Conservation (phyloP, 768 basidiomycete genomes). For the Kwoniella shandongensis region DNA sequence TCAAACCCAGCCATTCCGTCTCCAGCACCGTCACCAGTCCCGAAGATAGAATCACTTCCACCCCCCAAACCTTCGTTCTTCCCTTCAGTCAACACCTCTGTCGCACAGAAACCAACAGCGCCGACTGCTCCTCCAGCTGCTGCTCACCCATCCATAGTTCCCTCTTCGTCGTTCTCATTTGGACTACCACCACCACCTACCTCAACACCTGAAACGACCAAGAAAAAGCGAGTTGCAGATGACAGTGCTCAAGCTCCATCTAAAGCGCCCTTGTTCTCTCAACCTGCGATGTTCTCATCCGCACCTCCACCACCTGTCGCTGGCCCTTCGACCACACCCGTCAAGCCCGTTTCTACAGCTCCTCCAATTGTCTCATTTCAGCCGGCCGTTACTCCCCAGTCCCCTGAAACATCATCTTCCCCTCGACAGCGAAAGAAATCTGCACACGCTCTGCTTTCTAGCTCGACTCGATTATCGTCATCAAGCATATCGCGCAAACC, state of each 20-base stretch:
- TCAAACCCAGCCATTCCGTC: constrained; percentile 1
- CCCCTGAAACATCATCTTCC: constrained; percentile 1
- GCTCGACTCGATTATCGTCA: constrained; percentile 1
- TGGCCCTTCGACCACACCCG: neutral
- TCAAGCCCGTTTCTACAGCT: constrained; percentile 5
- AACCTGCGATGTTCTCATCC: constrained; percentile 6
- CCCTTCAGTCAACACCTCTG: constrained; percentile 50
- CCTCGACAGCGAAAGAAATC: constrained; percentile 14
- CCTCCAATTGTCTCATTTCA: constrained; percentile 11
- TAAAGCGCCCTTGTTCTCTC: constrained; percentile 14
- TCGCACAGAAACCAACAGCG: constrained; percentile 52
- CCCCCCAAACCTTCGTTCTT: neutral
- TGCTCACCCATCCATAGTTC: constrained; percentile 4
- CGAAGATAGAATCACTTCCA: neutral
- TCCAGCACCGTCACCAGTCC: neutral
- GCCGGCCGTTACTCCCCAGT: constrained; percentile 9
- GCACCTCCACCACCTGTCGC: neutral
- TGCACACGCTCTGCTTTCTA: constrained; percentile 5
- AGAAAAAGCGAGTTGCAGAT: constrained; percentile 6
- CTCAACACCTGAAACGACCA: neutral
- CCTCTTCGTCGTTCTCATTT: constrained; percentile 13
- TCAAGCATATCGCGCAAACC: constrained; percentile 12
- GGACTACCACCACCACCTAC: neutral
- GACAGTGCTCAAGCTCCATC: constrained; percentile 1
- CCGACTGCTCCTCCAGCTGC: constrained; percentile 17